Evolutionary conservation across 768 basidiomycete genomes (phyloP).

Genomic region (Kwoniella heveanensis): DNA sequence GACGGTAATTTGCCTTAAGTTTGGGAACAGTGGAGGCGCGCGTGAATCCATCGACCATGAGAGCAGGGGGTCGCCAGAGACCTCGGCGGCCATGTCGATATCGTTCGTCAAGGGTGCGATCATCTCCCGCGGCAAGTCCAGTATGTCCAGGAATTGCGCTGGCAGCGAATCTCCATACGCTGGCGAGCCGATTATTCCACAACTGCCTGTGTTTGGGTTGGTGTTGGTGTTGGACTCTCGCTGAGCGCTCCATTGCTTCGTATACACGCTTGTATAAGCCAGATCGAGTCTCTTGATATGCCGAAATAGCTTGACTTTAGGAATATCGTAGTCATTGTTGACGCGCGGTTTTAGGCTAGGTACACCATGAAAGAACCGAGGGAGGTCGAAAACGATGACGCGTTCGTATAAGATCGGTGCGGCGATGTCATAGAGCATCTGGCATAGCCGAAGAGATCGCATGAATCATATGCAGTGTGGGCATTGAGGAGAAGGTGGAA

Average conservation of each 20-base stretch:
- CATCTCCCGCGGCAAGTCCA: background rate
- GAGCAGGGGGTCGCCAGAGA: background rate
- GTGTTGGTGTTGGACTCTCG: background rate
- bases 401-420: slow-evolving; percentile 5
- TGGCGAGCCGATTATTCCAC: background rate
- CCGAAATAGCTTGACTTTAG: background rate
- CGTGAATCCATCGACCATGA: background rate
- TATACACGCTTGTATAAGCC: slow-evolving; percentile 1
- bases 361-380: slow-evolving; percentile 9
- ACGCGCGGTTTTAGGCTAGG: background rate
- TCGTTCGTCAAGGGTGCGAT: slow-evolving; percentile 2
- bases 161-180: background rate
- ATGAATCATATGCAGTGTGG: slow-evolving; percentile 1
- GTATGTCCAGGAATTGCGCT: background rate
- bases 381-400: slow-evolving; percentile 9
- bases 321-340: background rate
- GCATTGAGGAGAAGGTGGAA: background rate
- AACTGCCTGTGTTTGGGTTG: too few relatives aligned
- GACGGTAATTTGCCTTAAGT: background rate
- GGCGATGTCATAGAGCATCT: slow-evolving; percentile 3
- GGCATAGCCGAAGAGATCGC: too few relatives aligned
- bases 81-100: slow-evolving; percentile 3
- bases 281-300: slow-evolving; percentile 13
- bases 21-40: slow-evolving; percentile 5
- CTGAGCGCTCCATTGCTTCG: background rate